phyloP scores from a whole-genome alignment of 139 green algal species.

The Tetraselmis chui region DNA sequence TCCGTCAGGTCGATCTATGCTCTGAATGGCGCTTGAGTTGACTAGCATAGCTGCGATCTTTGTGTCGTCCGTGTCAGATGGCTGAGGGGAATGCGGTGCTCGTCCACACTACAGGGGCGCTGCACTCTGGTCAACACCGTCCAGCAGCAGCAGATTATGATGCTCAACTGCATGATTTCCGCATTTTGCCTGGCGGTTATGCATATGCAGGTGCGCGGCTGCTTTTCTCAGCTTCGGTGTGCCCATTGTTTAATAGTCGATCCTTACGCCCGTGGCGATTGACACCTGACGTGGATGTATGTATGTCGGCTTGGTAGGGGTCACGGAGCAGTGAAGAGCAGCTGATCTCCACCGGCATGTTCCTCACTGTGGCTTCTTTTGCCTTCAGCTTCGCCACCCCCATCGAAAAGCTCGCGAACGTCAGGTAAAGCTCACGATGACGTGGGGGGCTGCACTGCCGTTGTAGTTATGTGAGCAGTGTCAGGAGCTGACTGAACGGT shows the following conservation, averaged over 20 bases:
- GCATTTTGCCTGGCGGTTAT: constrained; percentile 27
- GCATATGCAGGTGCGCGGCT: constrained; percentile 16
- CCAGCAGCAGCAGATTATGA: constrained; percentile 32
- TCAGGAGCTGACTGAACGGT: no score
- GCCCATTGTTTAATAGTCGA: no score
- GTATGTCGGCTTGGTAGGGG: neutral
- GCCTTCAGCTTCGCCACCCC: constrained; percentile 26
- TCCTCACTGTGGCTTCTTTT: constrained; percentile 19
- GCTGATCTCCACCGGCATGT: constrained; percentile 22
- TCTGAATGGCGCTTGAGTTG: no score
- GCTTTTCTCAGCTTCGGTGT: no score
- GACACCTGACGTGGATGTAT: no score
- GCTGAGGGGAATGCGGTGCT: no score
- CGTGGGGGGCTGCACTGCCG: no score
- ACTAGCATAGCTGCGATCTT: no score
- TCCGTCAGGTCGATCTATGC: constrained; percentile 28
- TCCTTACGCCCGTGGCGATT: no score
- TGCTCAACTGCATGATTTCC: constrained; percentile 27
- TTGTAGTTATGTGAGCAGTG: no score
- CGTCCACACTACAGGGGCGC: constrained; percentile 17
- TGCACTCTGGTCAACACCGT: constrained; percentile 49
- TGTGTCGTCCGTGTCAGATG: no score
- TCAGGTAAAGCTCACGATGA: no score
- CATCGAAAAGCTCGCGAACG: constrained; percentile 17
- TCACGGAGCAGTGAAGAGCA: constrained; percentile 21